Percentiles rank a stretch among this genome's conserved stretches.
Conservation (phyloP, 1,139 yeast genomes). For the Candida neerlandica region DNA sequence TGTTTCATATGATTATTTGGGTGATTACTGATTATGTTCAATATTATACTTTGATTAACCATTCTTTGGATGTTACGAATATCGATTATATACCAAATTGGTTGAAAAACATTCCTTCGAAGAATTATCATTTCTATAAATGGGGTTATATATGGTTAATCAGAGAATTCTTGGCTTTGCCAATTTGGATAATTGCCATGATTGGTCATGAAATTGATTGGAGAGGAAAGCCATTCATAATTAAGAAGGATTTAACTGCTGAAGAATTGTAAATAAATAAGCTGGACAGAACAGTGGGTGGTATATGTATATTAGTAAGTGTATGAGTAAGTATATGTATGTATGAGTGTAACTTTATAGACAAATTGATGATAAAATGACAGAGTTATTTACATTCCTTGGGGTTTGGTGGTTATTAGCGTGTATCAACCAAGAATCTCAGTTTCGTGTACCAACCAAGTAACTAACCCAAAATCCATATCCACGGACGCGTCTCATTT, state of each 20-base stretch:
- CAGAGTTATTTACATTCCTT: too few species aligned
- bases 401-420: too few species aligned
- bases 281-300: too few species aligned
- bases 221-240: slow-evolving; percentile 78
- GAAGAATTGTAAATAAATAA: slow-evolving; percentile 49
- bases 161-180: slow-evolving; percentile 76
- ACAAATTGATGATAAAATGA: too few species aligned
- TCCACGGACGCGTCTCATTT: too few species aligned
- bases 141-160: slow-evolving; percentile 58
- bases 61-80: slow-evolving; percentile 22
- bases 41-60: slow-evolving; percentile 46
- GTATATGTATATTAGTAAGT: too few species aligned
- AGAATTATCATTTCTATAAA: slow-evolving; percentile 15
- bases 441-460: too few species aligned
- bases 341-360: too few species aligned
- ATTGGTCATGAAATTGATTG: slow-evolving; percentile 76
- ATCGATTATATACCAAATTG: slow-evolving; percentile 33
- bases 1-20: slow-evolving; percentile 66
- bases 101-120: slow-evolving; percentile 23
- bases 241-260: slow-evolving; percentile 75
- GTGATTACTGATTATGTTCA: slow-evolving; percentile 63
- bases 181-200: slow-evolving; percentile 84
- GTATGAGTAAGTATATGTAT: too few species aligned
- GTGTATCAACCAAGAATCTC: too few species aligned
- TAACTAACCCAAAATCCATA: too few species aligned